Evolutionary conservation across 306 rosid genomes (phyloP).

Genomic region (Hippophae rhamnoides): DNA sequence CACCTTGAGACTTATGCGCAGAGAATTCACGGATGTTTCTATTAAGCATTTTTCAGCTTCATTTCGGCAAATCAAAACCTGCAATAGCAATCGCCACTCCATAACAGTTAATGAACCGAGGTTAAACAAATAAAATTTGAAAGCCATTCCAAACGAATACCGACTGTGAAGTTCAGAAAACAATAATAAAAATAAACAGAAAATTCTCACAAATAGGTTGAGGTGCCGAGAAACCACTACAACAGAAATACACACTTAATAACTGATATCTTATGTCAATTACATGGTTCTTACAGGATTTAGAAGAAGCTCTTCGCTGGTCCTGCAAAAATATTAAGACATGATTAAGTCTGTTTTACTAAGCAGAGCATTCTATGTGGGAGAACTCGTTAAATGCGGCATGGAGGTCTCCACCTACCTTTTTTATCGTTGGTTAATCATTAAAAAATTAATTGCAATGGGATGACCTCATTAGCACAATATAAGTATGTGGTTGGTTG

Average conservation of each 20-base stretch:
- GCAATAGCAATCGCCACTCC: slow-evolving; percentile 22
- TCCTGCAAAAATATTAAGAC: slow-evolving; percentile 48
- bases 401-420: too few relatives aligned
- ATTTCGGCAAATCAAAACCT: slow-evolving; percentile 90
- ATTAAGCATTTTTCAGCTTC: slow-evolving; percentile 93
- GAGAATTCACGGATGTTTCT: slow-evolving; percentile 92
- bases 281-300: slow-evolving; percentile 62
- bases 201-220: background rate
- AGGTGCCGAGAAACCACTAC: background rate
- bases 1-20: slow-evolving; percentile 96
- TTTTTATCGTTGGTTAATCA: background rate
- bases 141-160: background rate
- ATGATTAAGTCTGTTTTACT: background rate
- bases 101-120: background rate
- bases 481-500: background rate
- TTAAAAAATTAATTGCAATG: background rate
- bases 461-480: background rate
- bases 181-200: background rate
- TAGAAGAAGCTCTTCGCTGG: slow-evolving; percentile 79
- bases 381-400: too few relatives aligned
- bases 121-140: background rate
- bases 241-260: background rate
- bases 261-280: slow-evolving; percentile 5
- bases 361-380: too few relatives aligned
- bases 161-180: background rate